Evolutionary conservation across 106 monocot species (phyloP).

Genomic region (Apostasia ramifera): DNA sequence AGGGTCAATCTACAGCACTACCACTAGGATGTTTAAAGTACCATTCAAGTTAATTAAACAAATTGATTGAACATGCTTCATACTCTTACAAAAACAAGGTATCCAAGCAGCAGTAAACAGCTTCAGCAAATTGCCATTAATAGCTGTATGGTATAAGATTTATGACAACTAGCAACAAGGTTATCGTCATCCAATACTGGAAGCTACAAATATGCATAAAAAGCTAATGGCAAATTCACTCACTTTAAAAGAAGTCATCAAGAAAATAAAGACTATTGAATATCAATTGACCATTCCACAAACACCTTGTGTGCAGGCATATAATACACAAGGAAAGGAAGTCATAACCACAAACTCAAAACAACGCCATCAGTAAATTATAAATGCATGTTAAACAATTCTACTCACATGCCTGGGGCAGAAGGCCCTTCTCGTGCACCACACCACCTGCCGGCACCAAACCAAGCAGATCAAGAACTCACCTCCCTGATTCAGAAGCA

Average conservation of each 20-base stretch:
- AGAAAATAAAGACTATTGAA: not conserved
- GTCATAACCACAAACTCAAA: not conserved
- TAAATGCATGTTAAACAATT: not conserved
- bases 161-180: too few species aligned
- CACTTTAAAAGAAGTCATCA: not conserved
- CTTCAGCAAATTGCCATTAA: too few species aligned
- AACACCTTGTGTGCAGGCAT: constrained; percentile 2
- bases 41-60: too few species aligned
- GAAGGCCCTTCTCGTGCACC: constrained; percentile 93
- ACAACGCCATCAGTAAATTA: too few species aligned
- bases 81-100: too few species aligned
- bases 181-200: too few species aligned
- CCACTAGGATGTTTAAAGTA: too few species aligned
- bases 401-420: constrained; percentile 83
- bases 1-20: too few species aligned
- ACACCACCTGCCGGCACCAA: constrained; percentile 58
- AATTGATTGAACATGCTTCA: too few species aligned
- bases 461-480: not conserved
- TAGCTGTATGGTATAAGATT: too few species aligned
- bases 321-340: not conserved
- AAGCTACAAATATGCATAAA: not conserved
- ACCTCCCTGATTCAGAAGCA: not conserved
- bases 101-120: too few species aligned
- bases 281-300: not conserved
- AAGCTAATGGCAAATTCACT: not conserved